Evolutionary conservation across 441 rosid genomes (phyloP).

Genomic region (Erysimum pusillum): DNA sequence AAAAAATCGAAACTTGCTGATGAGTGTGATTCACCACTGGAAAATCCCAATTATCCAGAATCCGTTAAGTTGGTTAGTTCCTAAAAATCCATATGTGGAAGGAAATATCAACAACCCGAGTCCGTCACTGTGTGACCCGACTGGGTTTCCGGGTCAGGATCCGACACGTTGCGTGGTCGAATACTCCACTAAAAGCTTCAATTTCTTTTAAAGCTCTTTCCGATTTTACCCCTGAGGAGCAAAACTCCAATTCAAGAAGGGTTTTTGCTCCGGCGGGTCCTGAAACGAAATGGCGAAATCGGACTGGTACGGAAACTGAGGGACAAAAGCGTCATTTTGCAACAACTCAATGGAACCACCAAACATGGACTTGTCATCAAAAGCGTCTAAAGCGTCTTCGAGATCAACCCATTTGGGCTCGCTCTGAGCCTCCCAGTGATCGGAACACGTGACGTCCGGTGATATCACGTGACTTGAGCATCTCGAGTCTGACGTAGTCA

Average conservation of each 20-base stretch:
- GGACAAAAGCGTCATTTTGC: slow-evolving; percentile 64
- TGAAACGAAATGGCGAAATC: slow-evolving; percentile 61
- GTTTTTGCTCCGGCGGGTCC: slow-evolving; percentile 51
- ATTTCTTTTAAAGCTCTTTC: not conserved
- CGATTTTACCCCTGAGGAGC: slow-evolving; percentile 29
- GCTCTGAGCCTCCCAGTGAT: slow-evolving; percentile 72
- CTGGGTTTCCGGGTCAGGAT: slow-evolving; percentile 28
- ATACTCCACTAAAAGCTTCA: slow-evolving; percentile 14
- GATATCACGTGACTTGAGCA: slow-evolving; percentile 69
- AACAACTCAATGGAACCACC: slow-evolving; percentile 57
- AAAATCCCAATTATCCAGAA: slow-evolving; percentile 5
- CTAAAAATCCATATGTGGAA: not conserved
- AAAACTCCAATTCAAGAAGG: slow-evolving; percentile 47
- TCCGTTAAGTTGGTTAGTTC: slow-evolving; percentile 19
- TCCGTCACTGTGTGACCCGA: not conserved
- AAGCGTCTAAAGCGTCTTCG: slow-evolving; percentile 47
- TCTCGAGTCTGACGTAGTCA: slow-evolving; percentile 63
- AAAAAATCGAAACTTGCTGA: slow-evolving; percentile 33
- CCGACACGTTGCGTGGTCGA: slow-evolving; percentile 18
- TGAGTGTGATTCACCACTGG: slow-evolving; percentile 6
- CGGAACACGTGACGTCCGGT: slow-evolving; percentile 54
- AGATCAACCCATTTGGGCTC: slow-evolving; percentile 60
- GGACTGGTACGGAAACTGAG: slow-evolving; percentile 62
- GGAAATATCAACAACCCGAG: not conserved
- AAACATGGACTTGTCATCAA: slow-evolving; percentile 44